A percentile compares a stretch with the other conserved stretches of the same genome.
Conservation (phyloP, 2,329 filamentous ascomycete genomes). For the Knoxdaviesia capensis region DNA sequence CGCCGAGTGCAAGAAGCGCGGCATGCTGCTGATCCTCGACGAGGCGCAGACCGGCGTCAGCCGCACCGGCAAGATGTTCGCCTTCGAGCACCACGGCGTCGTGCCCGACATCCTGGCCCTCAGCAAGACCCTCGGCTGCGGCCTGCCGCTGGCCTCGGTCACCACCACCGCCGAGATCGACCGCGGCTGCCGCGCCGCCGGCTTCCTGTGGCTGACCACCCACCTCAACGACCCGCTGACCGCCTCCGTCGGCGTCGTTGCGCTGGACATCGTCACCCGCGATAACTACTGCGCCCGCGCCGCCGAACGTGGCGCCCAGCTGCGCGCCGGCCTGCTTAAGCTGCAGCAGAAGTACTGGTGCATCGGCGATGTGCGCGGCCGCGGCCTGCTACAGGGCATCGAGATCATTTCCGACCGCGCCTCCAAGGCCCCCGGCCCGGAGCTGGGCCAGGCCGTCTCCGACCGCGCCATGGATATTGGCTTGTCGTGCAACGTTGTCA, state of each 20-base stretch:
- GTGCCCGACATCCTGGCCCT: constrained; percentile 28
- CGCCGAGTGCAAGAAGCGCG: constrained; percentile 28
- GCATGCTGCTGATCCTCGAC: constrained; percentile 37
- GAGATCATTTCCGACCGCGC: constrained; percentile 25
- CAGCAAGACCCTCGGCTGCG: constrained; percentile 33
- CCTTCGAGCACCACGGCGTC: constrained; percentile 27
- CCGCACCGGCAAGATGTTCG: constrained; percentile 35
- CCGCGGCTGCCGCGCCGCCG: constrained; percentile 18
- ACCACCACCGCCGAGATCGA: constrained; percentile 27
- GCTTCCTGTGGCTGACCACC: constrained; percentile 29
- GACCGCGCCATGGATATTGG: constrained; percentile 22
- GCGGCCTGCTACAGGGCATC: constrained; percentile 26
- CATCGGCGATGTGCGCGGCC: constrained; percentile 30
- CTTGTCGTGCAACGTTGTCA: constrained; percentile 27
- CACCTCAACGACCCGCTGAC: constrained; percentile 33
- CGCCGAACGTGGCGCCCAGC: constrained; percentile 17
- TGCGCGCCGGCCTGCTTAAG: constrained; percentile 19
- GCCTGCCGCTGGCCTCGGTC: constrained; percentile 27
- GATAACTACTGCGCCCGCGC: constrained; percentile 23
- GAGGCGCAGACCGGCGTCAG: constrained; percentile 40
- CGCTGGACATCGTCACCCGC: constrained; percentile 29
- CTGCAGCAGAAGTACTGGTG: constrained; percentile 28
- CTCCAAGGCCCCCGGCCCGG: constrained; percentile 20
- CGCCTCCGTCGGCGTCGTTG: constrained; percentile 31
- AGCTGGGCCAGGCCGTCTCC: constrained; percentile 21